phyloP scores from a whole-genome alignment of 2,329 filamentous ascomycete species.

The Alternaria sp. region DNA sequence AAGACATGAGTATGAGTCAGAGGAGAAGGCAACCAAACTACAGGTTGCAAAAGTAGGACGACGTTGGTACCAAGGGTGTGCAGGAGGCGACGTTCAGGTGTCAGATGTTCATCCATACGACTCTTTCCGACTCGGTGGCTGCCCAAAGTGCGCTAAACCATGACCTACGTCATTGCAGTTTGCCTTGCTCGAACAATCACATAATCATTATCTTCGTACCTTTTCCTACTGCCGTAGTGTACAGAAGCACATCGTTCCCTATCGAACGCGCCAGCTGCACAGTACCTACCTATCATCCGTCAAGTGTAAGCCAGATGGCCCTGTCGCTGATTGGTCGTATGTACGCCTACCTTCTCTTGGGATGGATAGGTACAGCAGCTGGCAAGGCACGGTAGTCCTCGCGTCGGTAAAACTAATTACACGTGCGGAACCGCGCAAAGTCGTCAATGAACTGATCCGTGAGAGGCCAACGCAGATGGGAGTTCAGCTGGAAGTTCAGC shows the following conservation, averaged over 20 bases:
- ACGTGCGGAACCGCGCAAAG: background rate
- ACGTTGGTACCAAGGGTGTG: slow-evolving; percentile 9
- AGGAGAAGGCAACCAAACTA: slow-evolving; percentile 26
- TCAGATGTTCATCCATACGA: slow-evolving; percentile 16
- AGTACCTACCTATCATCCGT: background rate
- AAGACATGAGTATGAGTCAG: slow-evolving; percentile 48
- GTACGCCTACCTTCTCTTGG: background rate
- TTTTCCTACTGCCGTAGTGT: background rate
- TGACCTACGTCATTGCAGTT: slow-evolving; percentile 26
- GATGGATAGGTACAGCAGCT: background rate
- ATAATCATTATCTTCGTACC: background rate
- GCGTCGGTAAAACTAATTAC: background rate
- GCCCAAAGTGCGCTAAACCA: slow-evolving; percentile 26
- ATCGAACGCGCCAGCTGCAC: background rate
- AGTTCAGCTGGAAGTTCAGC: background rate
- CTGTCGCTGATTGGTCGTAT: slow-evolving; percentile 10
- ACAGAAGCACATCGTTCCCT: background rate
- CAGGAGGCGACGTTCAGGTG: slow-evolving; percentile 15
- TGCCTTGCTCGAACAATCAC: background rate
- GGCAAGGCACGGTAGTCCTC: background rate
- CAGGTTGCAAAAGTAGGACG: slow-evolving; percentile 10
- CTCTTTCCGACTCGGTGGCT: slow-evolving; percentile 18
- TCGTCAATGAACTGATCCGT: background rate
- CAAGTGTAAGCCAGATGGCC: slow-evolving; percentile 1
- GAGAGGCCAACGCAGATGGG: background rate